These are phyloP conservation scores for Suhomyces terraborum DNA, from an alignment of 1,139 yeast species.

Conservation along the genomic window DNA sequence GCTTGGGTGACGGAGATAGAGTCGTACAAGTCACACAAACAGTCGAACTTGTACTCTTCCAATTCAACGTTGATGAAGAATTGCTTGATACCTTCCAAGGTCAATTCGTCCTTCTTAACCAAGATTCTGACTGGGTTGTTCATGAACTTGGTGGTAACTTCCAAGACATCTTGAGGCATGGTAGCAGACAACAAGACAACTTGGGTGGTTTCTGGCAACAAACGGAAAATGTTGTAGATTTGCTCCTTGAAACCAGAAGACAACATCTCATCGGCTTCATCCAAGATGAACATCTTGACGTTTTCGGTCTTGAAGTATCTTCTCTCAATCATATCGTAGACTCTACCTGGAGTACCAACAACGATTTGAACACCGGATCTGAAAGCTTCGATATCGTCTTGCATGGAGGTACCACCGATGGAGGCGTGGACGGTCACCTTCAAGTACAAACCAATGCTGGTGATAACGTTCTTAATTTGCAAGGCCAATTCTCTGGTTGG, in stretches of 20 bases:
- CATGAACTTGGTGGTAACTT: conserved; percentile 96
- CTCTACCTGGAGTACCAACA: conserved; percentile 99
- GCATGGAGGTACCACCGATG: conserved; percentile 95
- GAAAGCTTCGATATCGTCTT: conserved; percentile 90
- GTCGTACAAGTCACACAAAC: conserved; percentile 95
- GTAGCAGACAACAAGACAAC: conserved; percentile 97
- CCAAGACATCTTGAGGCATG: conserved; percentile 96
- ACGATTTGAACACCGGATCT: conserved; percentile 93
- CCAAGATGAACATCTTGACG: conserved; percentile 95
- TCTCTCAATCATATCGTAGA: conserved; percentile 94
- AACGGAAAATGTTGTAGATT: conserved; percentile 93
- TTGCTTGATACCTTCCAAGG: conserved; percentile 98
- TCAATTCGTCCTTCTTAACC: conserved; percentile 97
- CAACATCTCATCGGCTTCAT: conserved; percentile 99
- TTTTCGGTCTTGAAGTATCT: conserved; percentile 86
- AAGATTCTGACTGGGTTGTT: conserved; percentile 95
- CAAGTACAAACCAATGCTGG: conserved; percentile 92
- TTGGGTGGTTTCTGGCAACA: conserved; percentile 92
- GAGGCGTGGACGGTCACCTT: conserved; percentile 95
- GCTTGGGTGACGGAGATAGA: conserved; percentile 98
- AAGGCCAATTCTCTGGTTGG: conserved; percentile 99
- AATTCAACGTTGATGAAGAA: conserved; percentile 91
- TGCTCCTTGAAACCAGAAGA: conserved; percentile 97
- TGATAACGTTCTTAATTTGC: conserved; percentile 95
- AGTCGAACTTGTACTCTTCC: conserved; percentile 92